A percentile compares a stretch with the other conserved stretches of the same genome.
phyloP scores from a whole-genome alignment of 2,329 filamentous ascomycete species.

The Setomelanomma holmii region DNA sequence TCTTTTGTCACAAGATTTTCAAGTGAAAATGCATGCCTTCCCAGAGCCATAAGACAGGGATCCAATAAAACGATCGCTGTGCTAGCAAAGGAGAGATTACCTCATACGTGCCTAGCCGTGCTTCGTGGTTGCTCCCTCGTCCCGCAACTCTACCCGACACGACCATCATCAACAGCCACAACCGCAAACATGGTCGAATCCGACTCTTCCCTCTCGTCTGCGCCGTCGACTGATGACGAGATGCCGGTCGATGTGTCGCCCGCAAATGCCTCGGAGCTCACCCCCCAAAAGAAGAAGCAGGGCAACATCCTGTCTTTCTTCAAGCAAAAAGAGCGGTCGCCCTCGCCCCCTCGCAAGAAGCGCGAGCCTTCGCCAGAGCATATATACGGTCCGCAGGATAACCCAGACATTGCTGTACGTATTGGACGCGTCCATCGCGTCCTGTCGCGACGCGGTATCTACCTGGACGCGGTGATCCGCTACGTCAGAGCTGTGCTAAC shows the following conservation, averaged over 20 bases:
- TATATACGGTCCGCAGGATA: constrained; percentile 88
- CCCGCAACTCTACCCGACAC: constrained; percentile 28
- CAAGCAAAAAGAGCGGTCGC: constrained; percentile 53
- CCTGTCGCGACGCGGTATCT: constrained; percentile 34
- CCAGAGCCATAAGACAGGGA: constrained; percentile 17
- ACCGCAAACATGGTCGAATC: constrained; percentile 60
- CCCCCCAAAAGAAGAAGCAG: constrained; percentile 40
- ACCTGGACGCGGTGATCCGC: constrained; percentile 27
- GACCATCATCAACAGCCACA: constrained; percentile 25
- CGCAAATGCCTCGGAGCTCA: constrained; percentile 32
- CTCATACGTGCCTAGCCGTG: constrained; percentile 45
- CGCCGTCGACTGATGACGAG: constrained; percentile 67
- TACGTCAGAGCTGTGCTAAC: constrained; percentile 38
- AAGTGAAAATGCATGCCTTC: constrained; percentile 1
- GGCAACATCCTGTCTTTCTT: constrained; percentile 46
- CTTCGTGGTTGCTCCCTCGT: constrained; percentile 32
- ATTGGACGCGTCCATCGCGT: constrained; percentile 48
- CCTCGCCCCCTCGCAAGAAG: constrained; percentile 67
- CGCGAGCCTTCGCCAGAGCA: constrained; percentile 87
- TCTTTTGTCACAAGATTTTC: not conserved
- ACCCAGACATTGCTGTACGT: constrained; percentile 90
- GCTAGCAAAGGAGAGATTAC: constrained; percentile 46
- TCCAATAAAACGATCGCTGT: constrained; percentile 25
- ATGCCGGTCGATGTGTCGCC: constrained; percentile 37
- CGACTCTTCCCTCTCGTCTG: constrained; percentile 64